Conservation (phyloP, 441 rosid genomes). For the Codiaeum variegatum region DNA sequence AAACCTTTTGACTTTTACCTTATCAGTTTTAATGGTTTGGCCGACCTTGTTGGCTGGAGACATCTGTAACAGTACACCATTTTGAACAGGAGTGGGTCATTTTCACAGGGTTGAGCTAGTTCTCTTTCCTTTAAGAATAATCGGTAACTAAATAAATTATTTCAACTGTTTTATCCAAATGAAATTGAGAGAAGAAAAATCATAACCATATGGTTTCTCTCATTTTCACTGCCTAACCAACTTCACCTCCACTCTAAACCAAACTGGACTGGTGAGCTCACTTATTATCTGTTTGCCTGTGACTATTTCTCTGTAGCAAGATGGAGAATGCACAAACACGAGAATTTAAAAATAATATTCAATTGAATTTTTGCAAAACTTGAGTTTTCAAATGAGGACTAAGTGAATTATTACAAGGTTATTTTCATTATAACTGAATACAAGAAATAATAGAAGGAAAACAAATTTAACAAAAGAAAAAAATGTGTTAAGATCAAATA, state of each 20-base stretch:
- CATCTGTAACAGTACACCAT: background rate
- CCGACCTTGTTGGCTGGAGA: background rate
- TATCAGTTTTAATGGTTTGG: slow-evolving; percentile 2
- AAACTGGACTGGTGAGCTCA: background rate
- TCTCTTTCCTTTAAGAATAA: background rate
- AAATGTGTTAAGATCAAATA: no score
- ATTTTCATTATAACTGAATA: background rate
- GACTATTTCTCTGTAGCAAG: background rate
- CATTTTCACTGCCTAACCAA: background rate
- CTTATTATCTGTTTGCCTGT: background rate
- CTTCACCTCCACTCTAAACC: background rate
- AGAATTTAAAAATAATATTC: no score
- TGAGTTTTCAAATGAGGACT: no score
- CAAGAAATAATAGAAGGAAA: background rate
- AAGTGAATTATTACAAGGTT: no score
- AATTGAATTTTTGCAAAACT: no score
- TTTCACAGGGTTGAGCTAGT: background rate
- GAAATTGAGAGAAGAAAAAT: background rate
- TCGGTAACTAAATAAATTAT: background rate
- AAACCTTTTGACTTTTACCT: background rate
- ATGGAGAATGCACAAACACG: no score
- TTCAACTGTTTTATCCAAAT: background rate
- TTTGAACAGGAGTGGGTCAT: background rate
- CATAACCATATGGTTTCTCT: background rate
- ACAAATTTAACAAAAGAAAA: no score